phyloP scores from a whole-genome alignment of 306 rosid genomes.

The Corylus americana region DNA sequence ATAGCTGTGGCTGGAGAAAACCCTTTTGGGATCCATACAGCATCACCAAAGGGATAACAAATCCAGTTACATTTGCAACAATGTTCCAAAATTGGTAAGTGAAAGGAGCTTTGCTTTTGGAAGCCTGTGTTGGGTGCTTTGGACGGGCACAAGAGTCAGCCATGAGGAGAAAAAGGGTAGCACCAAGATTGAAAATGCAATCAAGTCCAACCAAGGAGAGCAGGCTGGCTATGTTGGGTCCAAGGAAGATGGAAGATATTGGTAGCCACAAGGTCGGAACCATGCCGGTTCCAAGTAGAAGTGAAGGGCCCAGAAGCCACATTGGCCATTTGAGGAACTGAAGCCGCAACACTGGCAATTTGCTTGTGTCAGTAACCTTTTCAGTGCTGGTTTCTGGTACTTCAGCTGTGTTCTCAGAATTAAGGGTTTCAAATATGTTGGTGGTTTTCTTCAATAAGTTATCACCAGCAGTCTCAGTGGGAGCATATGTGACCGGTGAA shows the following conservation, averaged over 20 bases:
- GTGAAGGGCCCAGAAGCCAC: slow-evolving; percentile 89
- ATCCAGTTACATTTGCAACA: slow-evolving; percentile 68
- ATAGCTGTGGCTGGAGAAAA: slow-evolving; percentile 64
- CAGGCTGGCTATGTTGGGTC: slow-evolving; percentile 81
- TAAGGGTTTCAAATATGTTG: slow-evolving; percentile 61
- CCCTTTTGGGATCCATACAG: slow-evolving; percentile 67
- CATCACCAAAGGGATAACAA: slow-evolving; percentile 55
- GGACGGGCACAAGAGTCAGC: slow-evolving; percentile 82
- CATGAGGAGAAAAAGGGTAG: slow-evolving; percentile 92
- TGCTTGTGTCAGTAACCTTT: slow-evolving; percentile 31
- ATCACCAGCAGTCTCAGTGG: slow-evolving; percentile 39
- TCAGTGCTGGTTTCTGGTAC: slow-evolving; percentile 37
- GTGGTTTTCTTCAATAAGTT: slow-evolving; percentile 46
- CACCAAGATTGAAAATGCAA: slow-evolving; percentile 84
- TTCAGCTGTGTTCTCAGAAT: slow-evolving; percentile 44
- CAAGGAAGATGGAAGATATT: slow-evolving; percentile 71
- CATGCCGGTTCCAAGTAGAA: slow-evolving; percentile 82
- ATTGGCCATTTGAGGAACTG: slow-evolving; percentile 83
- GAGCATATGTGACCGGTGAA: slow-evolving; percentile 54
- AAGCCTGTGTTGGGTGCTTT: slow-evolving; percentile 41
- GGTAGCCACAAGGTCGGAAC: slow-evolving; percentile 94
- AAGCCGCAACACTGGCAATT: slow-evolving; percentile 43
- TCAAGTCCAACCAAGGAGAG: slow-evolving; percentile 89
- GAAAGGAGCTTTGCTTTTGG: slow-evolving; percentile 77
- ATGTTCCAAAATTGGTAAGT: slow-evolving; percentile 92